Conservation (phyloP, 441 rosid species). For the Viola pubescens region DNA sequence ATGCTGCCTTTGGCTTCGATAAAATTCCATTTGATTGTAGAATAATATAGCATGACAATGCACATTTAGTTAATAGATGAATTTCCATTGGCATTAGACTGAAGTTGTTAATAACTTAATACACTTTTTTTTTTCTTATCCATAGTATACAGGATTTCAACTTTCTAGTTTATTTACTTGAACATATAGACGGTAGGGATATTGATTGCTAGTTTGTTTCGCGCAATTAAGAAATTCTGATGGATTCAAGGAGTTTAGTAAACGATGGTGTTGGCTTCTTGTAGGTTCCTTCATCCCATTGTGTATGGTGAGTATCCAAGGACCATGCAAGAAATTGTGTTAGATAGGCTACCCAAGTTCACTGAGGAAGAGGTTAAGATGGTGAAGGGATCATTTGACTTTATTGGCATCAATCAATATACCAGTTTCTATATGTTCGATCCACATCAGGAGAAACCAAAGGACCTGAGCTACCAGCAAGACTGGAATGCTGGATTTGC, state of each 20-base stretch:
- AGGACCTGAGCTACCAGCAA: constrained; percentile 59
- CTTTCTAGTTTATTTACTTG: too few relatives aligned
- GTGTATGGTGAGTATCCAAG: constrained; percentile 85
- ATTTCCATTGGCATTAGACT: too few relatives aligned
- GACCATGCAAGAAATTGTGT: constrained; percentile 70
- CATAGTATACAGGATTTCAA: too few relatives aligned
- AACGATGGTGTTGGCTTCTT: background rate
- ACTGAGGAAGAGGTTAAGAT: constrained; percentile 57
- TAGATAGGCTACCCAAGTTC: constrained; percentile 71
- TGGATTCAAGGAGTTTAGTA: background rate
- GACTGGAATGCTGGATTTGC: constrained; percentile 80
- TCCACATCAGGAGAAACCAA: constrained; percentile 40
- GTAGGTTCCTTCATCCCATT: constrained; percentile 86
- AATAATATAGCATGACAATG: too few relatives aligned
- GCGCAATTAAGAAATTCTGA: background rate
- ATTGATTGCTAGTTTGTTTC: too few relatives aligned
- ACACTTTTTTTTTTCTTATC: too few relatives aligned
- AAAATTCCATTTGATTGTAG: too few relatives aligned
- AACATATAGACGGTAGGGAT: too few relatives aligned
- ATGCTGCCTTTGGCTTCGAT: too few relatives aligned
- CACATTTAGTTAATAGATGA: too few relatives aligned
- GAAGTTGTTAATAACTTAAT: too few relatives aligned
- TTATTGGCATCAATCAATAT: constrained; percentile 86
- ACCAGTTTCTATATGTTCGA: constrained; percentile 62
- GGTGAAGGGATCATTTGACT: constrained; percentile 87